Evolutionary conservation across 768 basidiomycete genomes (phyloP).

Genomic region (Suillus cothurnatus): DNA sequence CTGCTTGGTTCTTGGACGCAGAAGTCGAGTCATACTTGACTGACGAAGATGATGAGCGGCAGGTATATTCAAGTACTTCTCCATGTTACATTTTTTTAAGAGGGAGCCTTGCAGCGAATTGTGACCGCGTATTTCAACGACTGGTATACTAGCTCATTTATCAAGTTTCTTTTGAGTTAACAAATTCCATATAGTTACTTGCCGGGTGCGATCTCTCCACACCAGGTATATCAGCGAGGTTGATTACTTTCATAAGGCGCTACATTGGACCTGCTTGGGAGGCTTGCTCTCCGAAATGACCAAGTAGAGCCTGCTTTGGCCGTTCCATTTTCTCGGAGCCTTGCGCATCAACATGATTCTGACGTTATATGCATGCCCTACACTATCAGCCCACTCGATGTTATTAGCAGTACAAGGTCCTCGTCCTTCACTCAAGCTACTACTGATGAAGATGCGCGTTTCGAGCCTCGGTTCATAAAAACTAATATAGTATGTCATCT

Average conservation of each 20-base stretch:
- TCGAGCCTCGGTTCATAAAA: slow-evolving; percentile 47
- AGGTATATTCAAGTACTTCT: not conserved
- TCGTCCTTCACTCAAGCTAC: slow-evolving; percentile 39
- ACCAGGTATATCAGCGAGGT: not conserved
- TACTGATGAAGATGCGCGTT: slow-evolving; percentile 40
- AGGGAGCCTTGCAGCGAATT: slow-evolving; percentile 1
- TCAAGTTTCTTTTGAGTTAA: slow-evolving; percentile 16
- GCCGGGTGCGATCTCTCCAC: slow-evolving; percentile 25
- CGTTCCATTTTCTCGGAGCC: slow-evolving; percentile 49
- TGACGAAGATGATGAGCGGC: not conserved
- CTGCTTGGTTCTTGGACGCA: slow-evolving; percentile 62
- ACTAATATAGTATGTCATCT: slow-evolving; percentile 44
- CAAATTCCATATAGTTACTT: slow-evolving; percentile 25
- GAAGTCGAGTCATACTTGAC: slow-evolving; percentile 41
- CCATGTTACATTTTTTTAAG: not conserved
- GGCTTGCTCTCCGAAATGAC: slow-evolving; percentile 39
- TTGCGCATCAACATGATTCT: slow-evolving; percentile 48
- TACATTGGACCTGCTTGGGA: slow-evolving; percentile 47
- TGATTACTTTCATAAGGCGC: slow-evolving; percentile 37
- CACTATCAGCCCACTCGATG: slow-evolving; percentile 52
- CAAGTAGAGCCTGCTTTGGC: slow-evolving; percentile 28
- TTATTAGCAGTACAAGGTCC: slow-evolving; percentile 40
- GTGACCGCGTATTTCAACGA: slow-evolving; percentile 40
- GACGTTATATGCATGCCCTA: slow-evolving; percentile 61
- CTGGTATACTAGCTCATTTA: slow-evolving; percentile 43